Base-by-base conservation (phyloP, 1,284 basidiomycete genomes). In the Malassezia cuniculi region DNA sequence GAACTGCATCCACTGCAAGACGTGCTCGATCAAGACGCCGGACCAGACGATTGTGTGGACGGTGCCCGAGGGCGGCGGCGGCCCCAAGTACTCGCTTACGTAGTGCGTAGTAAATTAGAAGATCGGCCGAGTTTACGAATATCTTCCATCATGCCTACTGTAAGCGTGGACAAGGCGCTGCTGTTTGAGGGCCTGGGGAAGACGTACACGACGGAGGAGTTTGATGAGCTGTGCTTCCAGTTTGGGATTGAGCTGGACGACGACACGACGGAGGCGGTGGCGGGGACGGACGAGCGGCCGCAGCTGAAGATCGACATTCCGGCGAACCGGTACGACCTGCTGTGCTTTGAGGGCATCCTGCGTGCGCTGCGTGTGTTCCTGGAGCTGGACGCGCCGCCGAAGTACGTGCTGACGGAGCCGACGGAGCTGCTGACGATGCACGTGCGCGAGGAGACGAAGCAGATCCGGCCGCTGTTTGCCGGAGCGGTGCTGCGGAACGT, bases 251-350 rank as follows among this genome's bases (percentile, higher is more conserved):
- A 97, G 72, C 74, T 97, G 28, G 90, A 97, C 65, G 90, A 94
- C 70, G 90, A 95, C 83, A 94, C 87, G 20, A 93, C 87, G 2
- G 77, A 79, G 57, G 82, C 86, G 56, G 83, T 89, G 27, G 77
- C 54, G 3, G 57, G 56, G 77, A 44, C 79, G 75, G 66, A 84
- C 78, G 73, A 81, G 80, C 54, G 85, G 79, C 27, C 89, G 78
- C 82, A 90, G 81, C 74, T 97, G 55, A 99, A 97, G 77, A 94
- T 99, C 60, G 90, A 99, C 70, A 78, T 94, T 37, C 90, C 93
- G 21, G 93, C 93, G 18, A 97, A 89, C 50, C 39, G 89, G 76
- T 95, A 97, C 66, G 93, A 99, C 72, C 75, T 99, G 15, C 77
- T 97, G 32, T 99, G 93, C 67, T 81, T 93, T 58, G 93, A 99